Evolutionary conservation across 306 rosid genomes (phyloP).

Genomic region (Prunus davidiana): DNA sequence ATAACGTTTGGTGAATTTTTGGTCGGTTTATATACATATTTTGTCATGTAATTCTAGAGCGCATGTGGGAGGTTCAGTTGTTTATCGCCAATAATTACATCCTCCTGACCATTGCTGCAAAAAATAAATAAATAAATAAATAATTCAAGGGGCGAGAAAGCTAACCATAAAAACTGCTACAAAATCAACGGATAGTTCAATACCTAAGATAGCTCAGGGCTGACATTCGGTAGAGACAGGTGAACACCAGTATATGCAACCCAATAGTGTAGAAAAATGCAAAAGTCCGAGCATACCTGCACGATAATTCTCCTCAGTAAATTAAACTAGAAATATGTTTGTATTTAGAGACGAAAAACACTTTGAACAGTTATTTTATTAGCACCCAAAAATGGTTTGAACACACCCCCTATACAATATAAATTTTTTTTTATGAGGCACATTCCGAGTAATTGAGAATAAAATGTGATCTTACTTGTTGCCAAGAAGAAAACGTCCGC

Average conservation of each 20-base stretch:
- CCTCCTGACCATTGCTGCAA: slow-evolving; percentile 74
- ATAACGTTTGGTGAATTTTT: neutral
- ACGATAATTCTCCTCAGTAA: slow-evolving; percentile 5
- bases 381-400: neutral
- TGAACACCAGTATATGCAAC: slow-evolving; percentile 82
- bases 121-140: neutral
- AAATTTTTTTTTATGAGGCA: neutral
- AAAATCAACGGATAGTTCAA: neutral
- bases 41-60: slow-evolving; percentile 18
- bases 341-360: neutral
- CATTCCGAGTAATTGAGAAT: slow-evolving; percentile 3
- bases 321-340: neutral
- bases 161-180: neutral
- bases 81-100: slow-evolving; percentile 47
- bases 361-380: neutral
- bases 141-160: neutral
- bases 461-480: slow-evolving; percentile 65
- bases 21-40: neutral
- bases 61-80: slow-evolving; percentile 57
- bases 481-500: slow-evolving; percentile 98
- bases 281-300: slow-evolving; percentile 91
- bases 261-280: slow-evolving; percentile 97
- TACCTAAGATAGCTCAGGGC: slow-evolving; percentile 91
- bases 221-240: slow-evolving; percentile 96
- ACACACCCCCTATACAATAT: neutral